Evolutionary conservation across 2,329 filamentous ascomycete genomes (phyloP).

Genomic region (Drechmeria coniospora): DNA sequence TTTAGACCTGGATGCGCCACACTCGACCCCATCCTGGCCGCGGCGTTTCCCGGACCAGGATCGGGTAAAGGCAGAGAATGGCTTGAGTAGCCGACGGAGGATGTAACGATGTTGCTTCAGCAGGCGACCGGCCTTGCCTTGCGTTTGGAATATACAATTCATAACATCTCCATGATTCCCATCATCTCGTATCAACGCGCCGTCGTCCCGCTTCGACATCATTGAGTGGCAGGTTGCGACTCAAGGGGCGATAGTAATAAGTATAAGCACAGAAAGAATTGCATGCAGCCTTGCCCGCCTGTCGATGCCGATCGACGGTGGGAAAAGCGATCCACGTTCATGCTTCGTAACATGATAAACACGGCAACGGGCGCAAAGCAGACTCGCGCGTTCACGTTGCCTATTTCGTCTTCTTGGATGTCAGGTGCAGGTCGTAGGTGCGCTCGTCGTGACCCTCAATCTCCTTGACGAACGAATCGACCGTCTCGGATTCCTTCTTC

Average conservation of each 20-base stretch:
- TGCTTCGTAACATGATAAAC: not conserved
- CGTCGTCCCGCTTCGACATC: not conserved
- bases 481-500: constrained; percentile 60
- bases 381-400: not conserved
- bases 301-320: no score
- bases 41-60: no score
- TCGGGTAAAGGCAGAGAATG: no score
- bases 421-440: constrained; percentile 22
- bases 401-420: constrained; percentile 18
- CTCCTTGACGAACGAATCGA: constrained; percentile 60
- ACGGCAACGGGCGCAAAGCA: not conserved
- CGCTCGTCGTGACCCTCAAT: constrained; percentile 46
- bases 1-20: no score
- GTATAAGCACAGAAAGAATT: no score
- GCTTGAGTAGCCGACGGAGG: constrained; percentile 6
- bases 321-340: no score
- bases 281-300: no score
- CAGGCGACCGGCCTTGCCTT: no score
- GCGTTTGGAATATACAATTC: constrained; percentile 9
- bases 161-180: constrained; percentile 3
- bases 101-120: no score
- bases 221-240: no score
- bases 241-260: no score
- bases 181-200: constrained; percentile 2
- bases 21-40: no score